Evolutionary conservation across 2,329 filamentous ascomycete genomes (phyloP).

Genomic region (Mariannaea sp.): DNA sequence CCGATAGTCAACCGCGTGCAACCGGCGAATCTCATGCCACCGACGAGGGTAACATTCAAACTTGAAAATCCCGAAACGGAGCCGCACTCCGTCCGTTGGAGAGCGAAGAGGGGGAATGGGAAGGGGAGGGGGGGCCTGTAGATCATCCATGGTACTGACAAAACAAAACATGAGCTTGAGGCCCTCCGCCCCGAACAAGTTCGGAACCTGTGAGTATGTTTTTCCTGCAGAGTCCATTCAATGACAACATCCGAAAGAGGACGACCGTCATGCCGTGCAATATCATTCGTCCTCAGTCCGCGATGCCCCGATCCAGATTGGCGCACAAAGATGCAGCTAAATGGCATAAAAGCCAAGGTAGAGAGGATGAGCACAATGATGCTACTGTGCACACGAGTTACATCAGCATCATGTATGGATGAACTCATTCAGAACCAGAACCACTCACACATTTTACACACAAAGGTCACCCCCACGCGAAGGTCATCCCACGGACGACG

Average conservation of each 20-base stretch:
- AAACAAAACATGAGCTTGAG: too few relatives aligned
- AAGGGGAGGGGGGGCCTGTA: constrained; percentile 11
- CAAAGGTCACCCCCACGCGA: constrained; percentile 12
- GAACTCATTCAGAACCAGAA: constrained; percentile 8
- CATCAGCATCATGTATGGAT: constrained; percentile 6
- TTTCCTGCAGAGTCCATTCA: too few relatives aligned
- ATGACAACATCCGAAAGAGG: not conserved
- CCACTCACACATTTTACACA: not conserved
- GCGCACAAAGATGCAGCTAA: too few relatives aligned
- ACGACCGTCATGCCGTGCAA: not conserved
- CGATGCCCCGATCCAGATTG: constrained; percentile 12
- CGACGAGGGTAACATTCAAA: constrained; percentile 12
- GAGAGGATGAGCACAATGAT: too few relatives aligned
- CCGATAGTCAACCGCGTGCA: not conserved
- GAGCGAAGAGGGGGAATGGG: too few relatives aligned
- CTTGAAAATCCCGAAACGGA: constrained; percentile 16
- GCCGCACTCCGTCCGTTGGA: constrained; percentile 19
- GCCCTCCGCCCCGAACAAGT: not conserved
- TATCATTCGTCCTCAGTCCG: not conserved
- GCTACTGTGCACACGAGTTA: too few relatives aligned
- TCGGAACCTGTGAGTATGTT: constrained; percentile 5
- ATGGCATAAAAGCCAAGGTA: too few relatives aligned
- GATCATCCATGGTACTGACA: constrained; percentile 19
- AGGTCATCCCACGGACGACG: constrained; percentile 9
- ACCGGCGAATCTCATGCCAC: not conserved